These are phyloP conservation scores for Trametes cubensis DNA, from an alignment of 768 basidiomycete species.

Conservation along the genomic window DNA sequence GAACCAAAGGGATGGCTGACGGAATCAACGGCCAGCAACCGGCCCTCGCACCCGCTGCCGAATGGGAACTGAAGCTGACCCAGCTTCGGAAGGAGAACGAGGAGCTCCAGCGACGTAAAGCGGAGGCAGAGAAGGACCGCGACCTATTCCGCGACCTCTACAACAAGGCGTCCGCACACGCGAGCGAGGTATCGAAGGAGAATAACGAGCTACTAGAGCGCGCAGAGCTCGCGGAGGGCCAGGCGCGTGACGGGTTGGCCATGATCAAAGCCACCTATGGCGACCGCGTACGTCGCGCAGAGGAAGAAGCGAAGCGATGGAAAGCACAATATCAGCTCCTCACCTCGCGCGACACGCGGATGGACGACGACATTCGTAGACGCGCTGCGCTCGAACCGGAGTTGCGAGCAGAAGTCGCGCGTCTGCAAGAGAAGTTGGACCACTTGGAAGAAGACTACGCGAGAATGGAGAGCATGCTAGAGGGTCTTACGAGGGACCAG, in stretches of 20 bases:
- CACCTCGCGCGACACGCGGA: constrained; percentile 22
- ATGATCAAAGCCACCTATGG: constrained; percentile 54
- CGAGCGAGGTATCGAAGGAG: constrained; percentile 30
- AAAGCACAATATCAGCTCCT: constrained; percentile 39
- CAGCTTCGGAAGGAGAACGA: constrained; percentile 33
- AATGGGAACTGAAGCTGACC: constrained; percentile 25
- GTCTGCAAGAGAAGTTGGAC: constrained; percentile 22
- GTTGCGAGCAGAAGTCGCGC: constrained; percentile 27
- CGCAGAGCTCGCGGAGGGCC: constrained; percentile 41
- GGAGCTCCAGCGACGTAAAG: constrained; percentile 30
- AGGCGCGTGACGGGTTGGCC: constrained; percentile 56
- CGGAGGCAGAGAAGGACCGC: constrained; percentile 34
- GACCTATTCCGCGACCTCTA: constrained; percentile 36
- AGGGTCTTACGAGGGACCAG: constrained; percentile 16
- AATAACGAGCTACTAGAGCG: constrained; percentile 34
- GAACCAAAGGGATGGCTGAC: no score
- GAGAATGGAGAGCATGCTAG: constrained; percentile 18
- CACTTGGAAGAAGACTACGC: constrained; percentile 20
- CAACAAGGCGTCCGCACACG: constrained; percentile 33
- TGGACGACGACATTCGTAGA: constrained; percentile 29
- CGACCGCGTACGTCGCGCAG: constrained; percentile 48
- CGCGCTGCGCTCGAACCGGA: constrained; percentile 31
- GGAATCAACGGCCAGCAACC: background rate
- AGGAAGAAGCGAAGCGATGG: constrained; percentile 52
- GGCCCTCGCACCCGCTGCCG: background rate